These are phyloP conservation scores for Wickerhamomyces queroliae DNA, from an alignment of 805 yeast species.

Conservation along the genomic window DNA sequence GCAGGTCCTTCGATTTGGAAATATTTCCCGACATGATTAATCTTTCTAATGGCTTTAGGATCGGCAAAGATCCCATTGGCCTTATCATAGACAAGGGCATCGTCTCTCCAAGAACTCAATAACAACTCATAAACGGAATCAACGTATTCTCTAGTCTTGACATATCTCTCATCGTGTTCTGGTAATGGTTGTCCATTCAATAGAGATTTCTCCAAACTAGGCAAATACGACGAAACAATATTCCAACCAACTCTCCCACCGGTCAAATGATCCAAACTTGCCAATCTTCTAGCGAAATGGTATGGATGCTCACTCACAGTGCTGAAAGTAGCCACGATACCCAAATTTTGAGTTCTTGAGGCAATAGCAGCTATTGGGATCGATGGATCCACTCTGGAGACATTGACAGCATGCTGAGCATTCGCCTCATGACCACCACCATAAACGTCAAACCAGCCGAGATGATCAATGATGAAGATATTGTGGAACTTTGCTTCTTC, in stretches of 20 bases:
- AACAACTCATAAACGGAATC: constrained; percentile 29
- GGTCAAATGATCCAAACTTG: constrained; percentile 23
- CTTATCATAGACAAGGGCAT: constrained; percentile 14
- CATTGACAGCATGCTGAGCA: constrained; percentile 19
- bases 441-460: constrained; percentile 30
- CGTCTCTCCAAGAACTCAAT: constrained; percentile 32
- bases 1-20: constrained; percentile 30
- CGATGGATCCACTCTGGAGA: constrained; percentile 31
- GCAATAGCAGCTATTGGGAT: constrained; percentile 32
- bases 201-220: constrained; percentile 27
- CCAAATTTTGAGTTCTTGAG: constrained; percentile 28
- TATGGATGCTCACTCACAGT: constrained; percentile 33
- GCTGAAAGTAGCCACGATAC: constrained; percentile 31
- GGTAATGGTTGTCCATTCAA: constrained; percentile 15
- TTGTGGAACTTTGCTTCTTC: constrained; percentile 30
- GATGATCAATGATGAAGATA: constrained; percentile 29
- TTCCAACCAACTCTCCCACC: constrained; percentile 36
- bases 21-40: constrained; percentile 29
- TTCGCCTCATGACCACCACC: constrained; percentile 8
- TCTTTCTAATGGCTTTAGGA: constrained; percentile 27
- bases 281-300: constrained; percentile 26
- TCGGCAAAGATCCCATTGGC: constrained; percentile 23
- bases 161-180: constrained; percentile 32
- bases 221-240: constrained; percentile 32
- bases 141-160: constrained; percentile 29